Evolutionary conservation across 441 rosid genomes (phyloP).

Genomic region (Jatropha multifida): DNA sequence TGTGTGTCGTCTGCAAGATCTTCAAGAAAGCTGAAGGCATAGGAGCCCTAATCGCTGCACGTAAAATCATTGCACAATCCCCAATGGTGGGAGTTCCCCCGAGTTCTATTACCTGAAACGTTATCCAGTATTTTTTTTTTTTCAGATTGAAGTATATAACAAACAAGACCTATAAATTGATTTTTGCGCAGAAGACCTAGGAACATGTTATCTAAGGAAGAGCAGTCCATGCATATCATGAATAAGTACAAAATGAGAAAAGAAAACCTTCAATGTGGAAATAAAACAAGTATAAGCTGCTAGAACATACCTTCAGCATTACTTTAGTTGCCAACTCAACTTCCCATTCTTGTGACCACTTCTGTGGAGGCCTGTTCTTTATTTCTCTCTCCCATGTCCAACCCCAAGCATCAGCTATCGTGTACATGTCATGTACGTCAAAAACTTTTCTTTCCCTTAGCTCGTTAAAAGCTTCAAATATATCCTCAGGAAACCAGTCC

Average conservation of each 20-base stretch:
- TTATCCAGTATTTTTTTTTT: conserved; percentile 13
- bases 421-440: conserved; percentile 85
- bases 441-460: conserved; percentile 74
- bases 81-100: conserved; percentile 87
- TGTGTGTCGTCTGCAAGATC: conserved; percentile 78
- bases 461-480: conserved; percentile 86
- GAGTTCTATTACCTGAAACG: conserved; percentile 73
- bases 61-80: conserved; percentile 83
- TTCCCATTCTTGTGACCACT: conserved; percentile 97
- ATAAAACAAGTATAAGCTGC: not conserved
- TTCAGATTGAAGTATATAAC: not conserved
- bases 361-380: conserved; percentile 69
- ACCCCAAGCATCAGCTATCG: conserved; percentile 98
- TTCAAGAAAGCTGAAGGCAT: conserved; percentile 85
- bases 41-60: conserved; percentile 84
- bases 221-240: not conserved
- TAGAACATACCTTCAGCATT: conserved; percentile 68
- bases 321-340: conserved; percentile 80
- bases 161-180: not conserved
- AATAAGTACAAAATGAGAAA: not conserved
- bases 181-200: not conserved
- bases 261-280: not conserved
- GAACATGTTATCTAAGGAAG: not conserved
- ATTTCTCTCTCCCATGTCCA: conserved; percentile 97
- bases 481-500: conserved; percentile 91